Base-by-base conservation (phyloP, 2,329 filamentous ascomycete species). In the Cytospora leucostoma region DNA sequence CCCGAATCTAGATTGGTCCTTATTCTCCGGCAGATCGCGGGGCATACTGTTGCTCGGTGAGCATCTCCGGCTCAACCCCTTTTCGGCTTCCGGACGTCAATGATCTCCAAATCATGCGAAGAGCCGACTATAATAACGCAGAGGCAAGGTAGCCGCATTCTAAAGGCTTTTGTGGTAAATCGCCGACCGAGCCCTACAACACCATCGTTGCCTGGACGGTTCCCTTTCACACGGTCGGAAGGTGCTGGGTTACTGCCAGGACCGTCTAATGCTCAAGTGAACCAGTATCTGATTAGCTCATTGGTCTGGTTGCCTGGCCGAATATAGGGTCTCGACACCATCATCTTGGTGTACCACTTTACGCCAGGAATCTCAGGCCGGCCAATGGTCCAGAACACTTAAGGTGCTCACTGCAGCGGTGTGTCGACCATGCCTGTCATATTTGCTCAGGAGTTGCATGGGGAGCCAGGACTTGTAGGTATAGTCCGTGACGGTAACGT, bases 311-410 rank as follows among this genome's bases (percentile, higher is more conserved):
- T 27, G 47, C 33, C 58, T 32, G 58, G 33, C 58, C 58, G 51
- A 21, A 12, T 19, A 51, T 38, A 55, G 51, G 51, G 58, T 51
- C 37, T 54, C 58, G 27, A 61, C 58, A 37, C 61, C 61, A 60
- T 38, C 56, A 54, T 59, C 33, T 55, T 21, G 51, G 62, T 61
- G 56, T 51, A 55, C 8, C 17, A 44, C 8, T 8, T 56, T 56
- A 44, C 32, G 34, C n/a, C 56, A 32, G 38, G 38, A 63, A 35
- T 34, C 50, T 37, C 40, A 50, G 44, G 27, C 44, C 40, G 51
- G 27, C 62, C 62, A 63, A 61, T 63, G 50, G 17, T 21, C 17
- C 44, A 47, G 21, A 21, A 40, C 44, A 50, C 44, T 44, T 5
- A 38, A 12, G 34, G 33, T 33, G 37, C 47, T 32, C 34, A 19